phyloP scores from a whole-genome alignment of 257 asterid genomes.

The Solanum tarapatanum region DNA sequence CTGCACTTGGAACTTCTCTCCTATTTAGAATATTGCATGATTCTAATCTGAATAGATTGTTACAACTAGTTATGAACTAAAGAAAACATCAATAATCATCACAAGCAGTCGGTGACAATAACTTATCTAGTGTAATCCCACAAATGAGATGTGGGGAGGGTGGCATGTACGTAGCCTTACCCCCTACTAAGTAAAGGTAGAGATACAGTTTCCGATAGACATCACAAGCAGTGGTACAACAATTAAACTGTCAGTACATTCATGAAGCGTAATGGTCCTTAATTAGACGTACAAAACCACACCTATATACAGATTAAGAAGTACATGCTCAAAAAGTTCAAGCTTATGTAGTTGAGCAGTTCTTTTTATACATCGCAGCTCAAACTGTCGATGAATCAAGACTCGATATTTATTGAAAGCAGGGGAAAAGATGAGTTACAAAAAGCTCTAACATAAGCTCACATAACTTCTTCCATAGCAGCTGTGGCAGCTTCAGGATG shows the following conservation, averaged over 20 bases:
- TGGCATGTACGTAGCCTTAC: background rate
- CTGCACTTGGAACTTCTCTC: no score
- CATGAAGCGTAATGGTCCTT: background rate
- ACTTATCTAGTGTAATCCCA: background rate
- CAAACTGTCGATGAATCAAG: constrained; percentile 11
- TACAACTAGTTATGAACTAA: background rate
- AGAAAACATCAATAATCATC: background rate
- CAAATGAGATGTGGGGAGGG: background rate
- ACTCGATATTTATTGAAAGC: constrained; percentile 7
- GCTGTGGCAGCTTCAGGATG: constrained; percentile 34
- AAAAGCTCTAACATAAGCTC: background rate
- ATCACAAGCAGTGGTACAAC: background rate
- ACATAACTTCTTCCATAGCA: background rate
- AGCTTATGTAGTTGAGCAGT: background rate
- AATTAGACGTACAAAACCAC: constrained; percentile 2
- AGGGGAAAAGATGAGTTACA: background rate
- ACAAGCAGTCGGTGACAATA: background rate
- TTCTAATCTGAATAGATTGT: background rate
- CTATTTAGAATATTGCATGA: background rate
- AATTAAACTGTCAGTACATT: background rate
- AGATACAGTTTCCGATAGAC: background rate
- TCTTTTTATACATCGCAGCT: constrained; percentile 3
- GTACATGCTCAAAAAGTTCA: background rate
- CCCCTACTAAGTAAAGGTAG: background rate
- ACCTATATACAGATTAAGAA: constrained; percentile 15